A percentile compares a stretch with the other conserved stretches of the same genome.
Conservation (phyloP, 352 stramenopile species). For the Pythium aquatile region DNA sequence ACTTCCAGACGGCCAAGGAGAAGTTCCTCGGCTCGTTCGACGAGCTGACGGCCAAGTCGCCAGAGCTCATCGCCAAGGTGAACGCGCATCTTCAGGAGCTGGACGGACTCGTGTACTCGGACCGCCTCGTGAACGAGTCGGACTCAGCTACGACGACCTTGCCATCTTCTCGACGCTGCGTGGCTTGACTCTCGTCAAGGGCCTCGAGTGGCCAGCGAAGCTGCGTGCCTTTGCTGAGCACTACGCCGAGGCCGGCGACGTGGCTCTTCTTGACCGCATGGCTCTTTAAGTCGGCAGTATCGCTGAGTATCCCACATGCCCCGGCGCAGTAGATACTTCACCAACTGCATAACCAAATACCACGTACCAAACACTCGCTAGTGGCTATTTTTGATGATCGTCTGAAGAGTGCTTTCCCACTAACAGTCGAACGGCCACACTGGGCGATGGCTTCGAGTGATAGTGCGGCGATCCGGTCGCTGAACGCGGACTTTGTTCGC, state of each 20-base stretch:
- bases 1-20: slow-evolving; percentile 56
- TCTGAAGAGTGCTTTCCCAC: too few relatives aligned
- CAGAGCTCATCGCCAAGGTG: slow-evolving; percentile 38
- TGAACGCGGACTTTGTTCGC: slow-evolving; percentile 34
- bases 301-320: too few relatives aligned
- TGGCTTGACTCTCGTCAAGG: slow-evolving; percentile 55
- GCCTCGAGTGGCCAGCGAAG: slow-evolving; percentile 43
- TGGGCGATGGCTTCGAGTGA: slow-evolving; percentile 2
- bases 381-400: too few relatives aligned
- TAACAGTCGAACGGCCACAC: too few relatives aligned
- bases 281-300: slow-evolving; percentile 11
- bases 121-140: slow-evolving; percentile 40
- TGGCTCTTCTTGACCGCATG: slow-evolving; percentile 48
- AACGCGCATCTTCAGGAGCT: slow-evolving; percentile 43
- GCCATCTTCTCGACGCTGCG: slow-evolving; percentile 49
- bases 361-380: too few relatives aligned
- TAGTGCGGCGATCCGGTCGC: slow-evolving; percentile 20
- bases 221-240: slow-evolving; percentile 48
- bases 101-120: slow-evolving; percentile 38
- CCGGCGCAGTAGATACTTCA: too few relatives aligned
- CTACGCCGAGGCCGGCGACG: slow-evolving; percentile 38
- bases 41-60: slow-evolving; percentile 36
- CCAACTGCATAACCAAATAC: too few relatives aligned
- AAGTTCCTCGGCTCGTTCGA: slow-evolving; percentile 42
- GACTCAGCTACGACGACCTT: slow-evolving; percentile 56